Evolutionary conservation across 352 stramenopile species (phyloP).

Genomic region (Saprolegnia diclina): DNA sequence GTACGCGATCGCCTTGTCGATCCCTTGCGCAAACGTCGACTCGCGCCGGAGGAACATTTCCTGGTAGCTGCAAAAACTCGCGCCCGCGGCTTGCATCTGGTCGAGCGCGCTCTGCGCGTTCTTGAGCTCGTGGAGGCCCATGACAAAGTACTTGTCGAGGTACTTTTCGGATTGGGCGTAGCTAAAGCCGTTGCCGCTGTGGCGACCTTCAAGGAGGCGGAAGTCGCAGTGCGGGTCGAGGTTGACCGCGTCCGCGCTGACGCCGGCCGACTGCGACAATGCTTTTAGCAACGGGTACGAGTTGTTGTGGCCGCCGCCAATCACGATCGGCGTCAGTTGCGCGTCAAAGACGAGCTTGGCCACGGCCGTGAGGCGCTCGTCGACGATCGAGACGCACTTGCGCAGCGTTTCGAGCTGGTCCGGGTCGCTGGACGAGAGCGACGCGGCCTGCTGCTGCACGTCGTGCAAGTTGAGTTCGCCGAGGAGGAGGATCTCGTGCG

Average conservation of each 20-base stretch:
- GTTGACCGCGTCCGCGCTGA: constrained; percentile 15
- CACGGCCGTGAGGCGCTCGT: constrained; percentile 18
- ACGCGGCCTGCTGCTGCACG: constrained; percentile 9
- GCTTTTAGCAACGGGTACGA: constrained; percentile 23
- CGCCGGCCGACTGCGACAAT: constrained; percentile 5
- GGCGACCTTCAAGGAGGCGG: constrained; percentile 21
- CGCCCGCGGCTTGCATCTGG: constrained; percentile 10
- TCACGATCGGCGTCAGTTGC: constrained; percentile 18
- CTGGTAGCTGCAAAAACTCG: constrained; percentile 20
- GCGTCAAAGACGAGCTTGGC: constrained; percentile 24
- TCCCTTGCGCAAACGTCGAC: constrained; percentile 9
- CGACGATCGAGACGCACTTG: background rate
- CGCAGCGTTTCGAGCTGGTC: constrained; percentile 16
- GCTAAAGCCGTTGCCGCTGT: constrained; percentile 27
- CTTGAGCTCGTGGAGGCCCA: constrained; percentile 27
- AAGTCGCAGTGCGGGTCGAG: constrained; percentile 28
- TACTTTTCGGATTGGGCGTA: constrained; percentile 10
- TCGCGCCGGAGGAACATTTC: constrained; percentile 24
- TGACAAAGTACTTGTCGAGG: constrained; percentile 25
- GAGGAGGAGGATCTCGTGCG: constrained; percentile 18
- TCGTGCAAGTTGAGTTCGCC: constrained; percentile 24
- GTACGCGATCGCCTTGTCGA: constrained; percentile 22
- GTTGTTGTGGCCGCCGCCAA: constrained; percentile 27
- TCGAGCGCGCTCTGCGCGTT: constrained; percentile 25
- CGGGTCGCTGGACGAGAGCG: constrained; percentile 7